These are phyloP conservation scores for Cutaneotrichosporon sp. DNA, from an alignment of 1,284 basidiomycete genomes.

Conservation along the genomic window DNA sequence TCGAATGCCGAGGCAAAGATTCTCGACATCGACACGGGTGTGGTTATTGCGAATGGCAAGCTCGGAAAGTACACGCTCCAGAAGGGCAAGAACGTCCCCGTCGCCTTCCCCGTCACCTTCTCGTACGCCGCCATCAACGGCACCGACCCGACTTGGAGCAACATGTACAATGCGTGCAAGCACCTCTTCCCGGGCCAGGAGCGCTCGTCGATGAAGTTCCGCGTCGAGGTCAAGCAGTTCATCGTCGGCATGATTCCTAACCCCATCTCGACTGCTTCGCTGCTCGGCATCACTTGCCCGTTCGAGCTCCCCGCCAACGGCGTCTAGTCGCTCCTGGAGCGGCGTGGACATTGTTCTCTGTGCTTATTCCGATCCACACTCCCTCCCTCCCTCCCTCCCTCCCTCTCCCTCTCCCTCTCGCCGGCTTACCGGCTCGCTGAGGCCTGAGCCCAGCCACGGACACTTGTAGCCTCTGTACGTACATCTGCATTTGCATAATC, in stretches of 20 bases:
- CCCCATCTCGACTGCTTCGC: conserved; percentile 60
- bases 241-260: conserved; percentile 67
- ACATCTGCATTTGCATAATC: conserved; percentile 8
- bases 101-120: conserved; percentile 74
- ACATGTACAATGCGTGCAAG: conserved; percentile 79
- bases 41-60: conserved; percentile 66
- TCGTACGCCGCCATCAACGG: conserved; percentile 75
- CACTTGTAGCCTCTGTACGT: conserved; percentile 14
- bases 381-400: neutral
- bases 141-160: conserved; percentile 74
- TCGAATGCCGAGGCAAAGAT: conserved; percentile 61
- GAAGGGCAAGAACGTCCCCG: conserved; percentile 62
- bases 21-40: conserved; percentile 62
- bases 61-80: conserved; percentile 61
- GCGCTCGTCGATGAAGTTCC: conserved; percentile 68
- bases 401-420: neutral
- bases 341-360: neutral
- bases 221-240: conserved; percentile 64
- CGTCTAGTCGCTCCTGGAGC: neutral
- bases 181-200: conserved; percentile 58
- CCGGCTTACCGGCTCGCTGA: neutral
- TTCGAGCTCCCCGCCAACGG: conserved; percentile 62
- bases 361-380: neutral
- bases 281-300: conserved; percentile 69
- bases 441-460: neutral